Evolutionary conservation across 768 basidiomycete genomes (phyloP), one percentile per base, ranked within the genome.

Genomic region (Cubamyces sp.): DNA sequence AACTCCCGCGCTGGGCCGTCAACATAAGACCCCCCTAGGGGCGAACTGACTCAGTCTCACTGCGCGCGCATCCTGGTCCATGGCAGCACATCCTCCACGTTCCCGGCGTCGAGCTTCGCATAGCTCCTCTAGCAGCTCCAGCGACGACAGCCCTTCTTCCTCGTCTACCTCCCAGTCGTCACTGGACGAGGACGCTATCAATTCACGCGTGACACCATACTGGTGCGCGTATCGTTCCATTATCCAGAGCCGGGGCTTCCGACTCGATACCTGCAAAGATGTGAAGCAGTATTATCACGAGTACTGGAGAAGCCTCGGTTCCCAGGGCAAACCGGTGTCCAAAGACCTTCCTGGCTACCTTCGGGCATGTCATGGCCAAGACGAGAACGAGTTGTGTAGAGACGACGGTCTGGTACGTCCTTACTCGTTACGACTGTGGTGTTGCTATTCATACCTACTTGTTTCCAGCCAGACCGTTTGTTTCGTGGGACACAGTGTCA

Each of bases 321-420:
- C 68, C 42, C 61, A 65, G 34, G 66, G 62, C 21, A 50, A 56
- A 43, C 34, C 60, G 15, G 60, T 68, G 6, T 60, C 62, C 30
- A 64, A 67, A 46, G 66, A 72, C 55, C 61, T 70, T 34, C 71
- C 76, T 16, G 78, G 75, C 16, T 78, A 79, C 61, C 54, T 70
- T 40, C 75, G 70, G 12, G 71, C 72, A 15, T 75, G 73, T 51
- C 66, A 70, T 21, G 69, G 68, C n/a, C 64, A 67, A 54, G 81
- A 82, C 67, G 85, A 90, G 52, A 79, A 82, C 64, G 84, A 82
- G 4, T 77, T 92, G 8, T 91, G 87, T 73, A 86, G 82, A 53
- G 90, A 92, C 68, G 80, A 84, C 34, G 88, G 90, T 43, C 74
- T 91, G 73, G 90, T 91, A 62, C 69, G 86, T 79, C 23, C 47